These are phyloP conservation scores for Aciculosporium take DNA, from an alignment of 2,329 filamentous ascomycete species.

Conservation along the genomic window DNA sequence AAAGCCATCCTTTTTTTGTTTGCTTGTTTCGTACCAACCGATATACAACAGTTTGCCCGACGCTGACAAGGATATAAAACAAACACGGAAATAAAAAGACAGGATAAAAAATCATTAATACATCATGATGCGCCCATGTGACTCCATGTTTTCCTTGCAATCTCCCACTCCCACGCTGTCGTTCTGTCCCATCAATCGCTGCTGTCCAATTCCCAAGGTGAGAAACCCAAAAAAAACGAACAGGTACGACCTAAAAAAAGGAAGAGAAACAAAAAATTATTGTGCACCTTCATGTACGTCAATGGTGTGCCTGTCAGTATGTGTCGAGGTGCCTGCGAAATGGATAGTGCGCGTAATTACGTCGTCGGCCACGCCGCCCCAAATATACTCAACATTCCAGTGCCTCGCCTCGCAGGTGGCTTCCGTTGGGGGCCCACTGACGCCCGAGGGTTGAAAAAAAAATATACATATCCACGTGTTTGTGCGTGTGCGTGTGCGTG, in stretches of 20 bases:
- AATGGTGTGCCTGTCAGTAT: no score
- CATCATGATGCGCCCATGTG: slow-evolving; percentile 14
- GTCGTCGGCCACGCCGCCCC: no score
- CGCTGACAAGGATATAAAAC: slow-evolving; percentile 9
- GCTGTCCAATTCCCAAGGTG: slow-evolving; percentile 5
- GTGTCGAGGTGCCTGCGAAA: no score
- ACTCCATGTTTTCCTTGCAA: slow-evolving; percentile 11
- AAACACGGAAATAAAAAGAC: slow-evolving; percentile 6
- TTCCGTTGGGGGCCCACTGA: no score
- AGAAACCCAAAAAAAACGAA: slow-evolving; percentile 5
- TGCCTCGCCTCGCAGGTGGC: no score
- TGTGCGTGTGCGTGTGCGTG: no score
- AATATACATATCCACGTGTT: not conserved
- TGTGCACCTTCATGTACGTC: no score
- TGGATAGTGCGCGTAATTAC: no score
- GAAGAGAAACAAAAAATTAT: not conserved
- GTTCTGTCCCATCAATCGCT: slow-evolving; percentile 10
- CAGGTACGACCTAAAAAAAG: not conserved
- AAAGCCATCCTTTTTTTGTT: no score
- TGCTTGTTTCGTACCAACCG: slow-evolving; percentile 3
- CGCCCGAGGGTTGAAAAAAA: not conserved
- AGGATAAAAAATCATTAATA: slow-evolving; percentile 8
- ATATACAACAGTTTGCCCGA: slow-evolving; percentile 3
- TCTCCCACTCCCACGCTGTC: slow-evolving; percentile 10
- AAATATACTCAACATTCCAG: no score